Conservation (phyloP, 2,329 filamentous ascomycete genomes). For the Arthrobotrys sinensis region DNA sequence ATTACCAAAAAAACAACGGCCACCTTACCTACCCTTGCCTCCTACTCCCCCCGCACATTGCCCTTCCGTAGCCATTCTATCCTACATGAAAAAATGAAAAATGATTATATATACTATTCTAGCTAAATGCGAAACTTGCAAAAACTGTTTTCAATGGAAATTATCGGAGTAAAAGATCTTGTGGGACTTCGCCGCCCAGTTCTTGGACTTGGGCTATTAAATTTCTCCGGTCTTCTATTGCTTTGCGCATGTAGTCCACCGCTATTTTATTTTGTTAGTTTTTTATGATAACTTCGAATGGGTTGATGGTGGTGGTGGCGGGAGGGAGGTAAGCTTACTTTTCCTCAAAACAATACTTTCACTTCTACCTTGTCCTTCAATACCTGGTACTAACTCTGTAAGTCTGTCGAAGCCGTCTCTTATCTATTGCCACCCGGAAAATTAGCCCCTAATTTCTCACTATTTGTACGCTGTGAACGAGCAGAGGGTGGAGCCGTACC, state of each 20-base stretch:
- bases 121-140: no score
- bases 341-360: constrained; percentile 85
- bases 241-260: constrained; percentile 76
- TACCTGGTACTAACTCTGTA: constrained; percentile 83
- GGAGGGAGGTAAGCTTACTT: constrained; percentile 66
- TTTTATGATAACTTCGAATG: no score
- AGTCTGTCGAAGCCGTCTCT: constrained; percentile 86
- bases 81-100: constrained; percentile 8
- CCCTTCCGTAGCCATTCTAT: background rate
- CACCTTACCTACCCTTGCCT: background rate
- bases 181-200: constrained; percentile 72
- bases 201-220: constrained; percentile 75
- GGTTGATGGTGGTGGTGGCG: no score
- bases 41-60: background rate
- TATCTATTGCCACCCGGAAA: constrained; percentile 72
- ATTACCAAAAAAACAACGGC: background rate
- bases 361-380: constrained; percentile 86
- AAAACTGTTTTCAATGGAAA: background rate
- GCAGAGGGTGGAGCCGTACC: background rate
- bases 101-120: background rate
- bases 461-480: background rate
- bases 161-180: constrained; percentile 61
- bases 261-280: constrained; percentile 65
- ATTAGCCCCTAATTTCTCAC: background rate
- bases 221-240: constrained; percentile 74